Conservation (phyloP, 345 rosid genomes). For the Gossypium australe region DNA sequence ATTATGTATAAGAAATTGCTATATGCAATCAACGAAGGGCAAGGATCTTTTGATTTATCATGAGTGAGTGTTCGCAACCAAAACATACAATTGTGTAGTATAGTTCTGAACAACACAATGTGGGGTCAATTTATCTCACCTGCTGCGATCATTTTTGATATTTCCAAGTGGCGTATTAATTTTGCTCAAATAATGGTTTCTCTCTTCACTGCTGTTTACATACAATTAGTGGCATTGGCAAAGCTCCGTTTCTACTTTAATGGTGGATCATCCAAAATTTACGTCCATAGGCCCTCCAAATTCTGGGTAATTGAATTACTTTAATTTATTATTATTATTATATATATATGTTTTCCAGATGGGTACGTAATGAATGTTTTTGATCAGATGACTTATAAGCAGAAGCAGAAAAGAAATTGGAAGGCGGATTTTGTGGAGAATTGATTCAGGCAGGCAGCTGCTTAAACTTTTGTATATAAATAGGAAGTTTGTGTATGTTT, state of each 20-base stretch:
- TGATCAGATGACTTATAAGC: conserved; percentile 3
- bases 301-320: not conserved
- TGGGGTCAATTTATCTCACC: conserved; percentile 17
- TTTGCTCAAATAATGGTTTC: conserved; percentile 39
- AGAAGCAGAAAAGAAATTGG: not conserved
- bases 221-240: not conserved
- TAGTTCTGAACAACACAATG: conserved; percentile 20
- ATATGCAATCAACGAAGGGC: conserved; percentile 94
- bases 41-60: conserved; percentile 95
- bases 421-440: conserved; percentile 18
- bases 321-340: not conserved
- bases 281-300: not conserved
- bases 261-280: not conserved
- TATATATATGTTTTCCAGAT: not conserved
- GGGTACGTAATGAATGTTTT: not conserved
- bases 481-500: conserved; percentile 23
- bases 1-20: conserved; percentile 88
- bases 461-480: conserved; percentile 37
- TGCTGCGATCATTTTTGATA: conserved; percentile 15
- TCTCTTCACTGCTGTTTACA: conserved; percentile 17
- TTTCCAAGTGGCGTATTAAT: conserved; percentile 21
- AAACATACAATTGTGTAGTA: conserved; percentile 17
- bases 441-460: conserved; percentile 18
- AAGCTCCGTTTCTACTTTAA: not conserved
- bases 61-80: conserved; percentile 34